These are phyloP conservation scores for Albophoma yamanashiensis DNA, from an alignment of 2,329 filamentous ascomycete species.

Conservation along the genomic window DNA sequence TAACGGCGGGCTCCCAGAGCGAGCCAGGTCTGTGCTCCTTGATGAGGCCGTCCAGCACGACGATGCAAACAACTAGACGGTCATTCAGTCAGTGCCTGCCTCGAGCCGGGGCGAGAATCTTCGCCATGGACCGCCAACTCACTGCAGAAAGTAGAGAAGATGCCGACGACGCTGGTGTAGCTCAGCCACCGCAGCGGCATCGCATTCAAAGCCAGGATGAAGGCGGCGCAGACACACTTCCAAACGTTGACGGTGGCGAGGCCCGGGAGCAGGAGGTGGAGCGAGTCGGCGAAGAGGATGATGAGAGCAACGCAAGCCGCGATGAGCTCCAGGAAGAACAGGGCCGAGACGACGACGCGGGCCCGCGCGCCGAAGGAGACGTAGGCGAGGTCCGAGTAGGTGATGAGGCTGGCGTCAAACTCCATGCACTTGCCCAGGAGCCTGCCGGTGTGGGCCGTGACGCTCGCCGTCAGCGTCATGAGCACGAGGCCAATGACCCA, in stretches of 20 bases:
- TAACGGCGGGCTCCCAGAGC: conserved; percentile 66
- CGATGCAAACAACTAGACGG: conserved; percentile 62
- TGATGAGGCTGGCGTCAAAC: conserved; percentile 74
- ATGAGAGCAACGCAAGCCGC: conserved; percentile 83
- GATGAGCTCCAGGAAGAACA: conserved; percentile 81
- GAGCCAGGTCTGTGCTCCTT: conserved; percentile 75
- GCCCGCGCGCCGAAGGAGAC: conserved; percentile 80
- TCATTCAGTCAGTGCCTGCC: conserved; percentile 1
- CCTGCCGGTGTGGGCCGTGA: conserved; percentile 79
- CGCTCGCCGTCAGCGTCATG: conserved; percentile 59
- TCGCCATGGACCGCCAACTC: conserved; percentile 27
- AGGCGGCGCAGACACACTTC: conserved; percentile 74
- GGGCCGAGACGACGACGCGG: conserved; percentile 67
- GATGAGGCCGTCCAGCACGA: conserved; percentile 76
- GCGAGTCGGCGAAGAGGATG: conserved; percentile 86
- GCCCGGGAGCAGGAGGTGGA: conserved; percentile 66
- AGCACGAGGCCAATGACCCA: conserved; percentile 77
- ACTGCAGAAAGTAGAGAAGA: conserved; percentile 82
- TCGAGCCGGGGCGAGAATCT: neutral
- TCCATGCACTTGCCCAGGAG: conserved; percentile 83
- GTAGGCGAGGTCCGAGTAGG: conserved; percentile 88
- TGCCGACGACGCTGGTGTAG: conserved; percentile 87
- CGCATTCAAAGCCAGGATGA: conserved; percentile 76
- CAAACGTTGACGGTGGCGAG: conserved; percentile 56
- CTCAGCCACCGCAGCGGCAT: conserved; percentile 74